Percentiles rank a stretch among this genome's conserved stretches.
These are phyloP conservation scores for Avena sativa DNA, from an alignment of 176 grass and related monocot species.

Conservation along the genomic window DNA sequence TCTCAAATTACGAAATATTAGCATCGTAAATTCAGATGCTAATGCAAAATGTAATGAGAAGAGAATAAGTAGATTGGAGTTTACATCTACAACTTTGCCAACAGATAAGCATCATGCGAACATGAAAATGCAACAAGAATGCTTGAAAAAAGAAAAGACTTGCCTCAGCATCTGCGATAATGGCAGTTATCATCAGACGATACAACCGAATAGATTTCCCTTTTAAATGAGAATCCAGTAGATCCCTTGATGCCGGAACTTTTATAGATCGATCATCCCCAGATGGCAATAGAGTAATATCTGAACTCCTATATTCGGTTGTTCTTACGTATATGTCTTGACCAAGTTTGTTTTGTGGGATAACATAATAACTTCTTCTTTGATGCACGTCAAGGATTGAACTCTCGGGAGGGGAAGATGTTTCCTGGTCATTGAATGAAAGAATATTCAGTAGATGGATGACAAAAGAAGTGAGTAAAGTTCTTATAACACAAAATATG, in stretches of 20 bases:
- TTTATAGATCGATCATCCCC: conserved; percentile 80
- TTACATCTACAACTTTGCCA: conserved; percentile 14
- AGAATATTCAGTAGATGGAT: conserved; percentile 38
- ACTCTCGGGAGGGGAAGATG: conserved; percentile 57
- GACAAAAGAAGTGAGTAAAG: conserved; percentile 27
- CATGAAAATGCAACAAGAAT: conserved; percentile 26
- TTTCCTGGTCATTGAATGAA: conserved; percentile 63
- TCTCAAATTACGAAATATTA: conserved; percentile 14
- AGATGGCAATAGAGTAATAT: conserved; percentile 80
- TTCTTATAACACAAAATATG: conserved; percentile 38
- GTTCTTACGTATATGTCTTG: conserved; percentile 88
- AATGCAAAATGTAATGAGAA: not conserved
- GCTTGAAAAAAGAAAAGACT: conserved; percentile 41
- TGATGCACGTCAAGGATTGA: conserved; percentile 85
- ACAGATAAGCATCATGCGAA: conserved; percentile 20
- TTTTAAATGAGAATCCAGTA: conserved; percentile 75
- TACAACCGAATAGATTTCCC: conserved; percentile 48
- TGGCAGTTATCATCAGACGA: conserved; percentile 81
- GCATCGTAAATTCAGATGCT: not conserved
- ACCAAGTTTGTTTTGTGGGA: conserved; percentile 94
- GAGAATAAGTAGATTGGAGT: conserved; percentile 21
- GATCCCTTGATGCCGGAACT: conserved; percentile 81
- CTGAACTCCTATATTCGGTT: conserved; percentile 59
- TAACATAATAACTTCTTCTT: conserved; percentile 75
- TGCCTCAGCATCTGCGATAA: conserved; percentile 93